Base-by-base conservation (phyloP, 1,284 basidiomycete species). In the Coniferiporia sulphurascens region DNA sequence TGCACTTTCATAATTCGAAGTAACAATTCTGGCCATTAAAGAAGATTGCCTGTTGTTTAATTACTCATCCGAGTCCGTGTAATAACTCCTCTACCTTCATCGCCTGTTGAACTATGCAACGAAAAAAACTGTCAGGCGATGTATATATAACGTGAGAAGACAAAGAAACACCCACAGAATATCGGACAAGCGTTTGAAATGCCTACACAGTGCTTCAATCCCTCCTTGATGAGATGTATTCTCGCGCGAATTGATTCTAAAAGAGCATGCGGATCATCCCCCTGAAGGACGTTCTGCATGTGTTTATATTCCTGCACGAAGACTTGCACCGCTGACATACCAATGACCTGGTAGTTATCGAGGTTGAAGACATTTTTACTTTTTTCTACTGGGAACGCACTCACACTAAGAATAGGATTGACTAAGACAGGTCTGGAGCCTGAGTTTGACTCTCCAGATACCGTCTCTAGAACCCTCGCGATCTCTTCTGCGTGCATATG, bases 391-490 rank as follows among this genome's bases (percentile, higher is more conserved):
- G 27, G 27, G 27, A 27, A 27, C 19, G 12, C 9, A 41, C 69
- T 52, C 48, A 72, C 71, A 6, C 64, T 69, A 34, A 71, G 62
- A 32, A 69, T 65, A 27, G 70, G 65, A 61, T 67, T 56, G 46
- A 58, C 62, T 4, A 63, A 64, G 8, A 57, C 59, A 8, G 59
- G 55, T 32, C 62, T 41, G 52, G 56, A 19, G 50, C 60, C 15
- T 51, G 67, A 63, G 4, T 67, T 65, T 64, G 19, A 68, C 57
- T 6, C 57, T 5, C 27, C 27, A 27, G 27, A 27, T 27, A 27
- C 5, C 27, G 27, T 17, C 21, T 61, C 60, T 21, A 61, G n/a
- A 22, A 61, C 55, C 27, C 35, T 36, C 15, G 54, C 9, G 2
- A 58, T 49, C 32, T 61, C 60, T 8, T 36, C 27, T 10, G 60